Percentiles rank a stretch among this genome's conserved stretches.
Conservation (phyloP, 192 early-diverging fungal species). For the Backusella morwellensis region DNA sequence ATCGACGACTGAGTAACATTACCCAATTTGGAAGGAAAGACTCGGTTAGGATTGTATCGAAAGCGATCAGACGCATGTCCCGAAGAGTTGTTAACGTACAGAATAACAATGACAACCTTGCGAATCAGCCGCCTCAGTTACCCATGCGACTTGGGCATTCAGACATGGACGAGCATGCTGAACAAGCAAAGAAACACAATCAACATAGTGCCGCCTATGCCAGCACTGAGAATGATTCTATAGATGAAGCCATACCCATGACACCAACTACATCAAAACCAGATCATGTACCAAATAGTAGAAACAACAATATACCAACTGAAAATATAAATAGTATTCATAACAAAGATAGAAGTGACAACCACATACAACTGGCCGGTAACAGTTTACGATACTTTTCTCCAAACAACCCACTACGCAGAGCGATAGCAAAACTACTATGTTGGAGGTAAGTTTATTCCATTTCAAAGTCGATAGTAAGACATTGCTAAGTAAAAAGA, state of each 20-base stretch:
- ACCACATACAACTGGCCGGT: constrained; percentile 13
- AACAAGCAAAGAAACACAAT: not conserved
- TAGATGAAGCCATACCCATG: constrained; percentile 1
- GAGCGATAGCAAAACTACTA: constrained; percentile 34
- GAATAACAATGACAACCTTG: not conserved
- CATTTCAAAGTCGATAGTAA: not conserved
- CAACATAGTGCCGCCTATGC: not conserved
- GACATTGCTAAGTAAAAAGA: too few relatives aligned
- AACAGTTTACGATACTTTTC: constrained; percentile 40
- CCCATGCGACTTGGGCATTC: not conserved
- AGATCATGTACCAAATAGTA: not conserved
- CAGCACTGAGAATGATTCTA: not conserved
- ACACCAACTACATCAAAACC: not conserved
- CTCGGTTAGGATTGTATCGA: not conserved
- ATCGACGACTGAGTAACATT: not conserved
- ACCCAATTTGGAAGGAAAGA: not conserved
- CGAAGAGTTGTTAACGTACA: constrained; percentile 13
- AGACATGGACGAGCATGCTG: not conserved
- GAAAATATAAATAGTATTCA: not conserved
- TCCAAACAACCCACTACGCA: constrained; percentile 41
- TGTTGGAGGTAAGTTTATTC: constrained; percentile 38
- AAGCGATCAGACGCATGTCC: constrained; percentile 6
- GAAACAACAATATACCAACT: not conserved
- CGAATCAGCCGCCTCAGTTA: not conserved
- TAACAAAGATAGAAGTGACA: not conserved